Evolutionary conservation across 306 rosid species (phyloP).

Genomic region (Rosa lucieae): DNA sequence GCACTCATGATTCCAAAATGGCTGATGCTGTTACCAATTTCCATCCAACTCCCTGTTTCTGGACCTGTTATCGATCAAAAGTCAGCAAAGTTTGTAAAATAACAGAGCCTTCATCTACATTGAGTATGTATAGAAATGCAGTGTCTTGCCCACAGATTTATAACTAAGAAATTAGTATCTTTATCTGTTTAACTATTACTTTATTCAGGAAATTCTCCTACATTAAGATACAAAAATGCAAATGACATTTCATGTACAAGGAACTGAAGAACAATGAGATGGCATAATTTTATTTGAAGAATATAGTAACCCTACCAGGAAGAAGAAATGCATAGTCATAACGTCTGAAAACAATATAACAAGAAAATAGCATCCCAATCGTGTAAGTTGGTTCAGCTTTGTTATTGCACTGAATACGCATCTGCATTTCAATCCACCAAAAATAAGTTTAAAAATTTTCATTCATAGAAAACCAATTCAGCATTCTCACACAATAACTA

Average conservation of each 20-base stretch:
- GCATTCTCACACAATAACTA: neutral
- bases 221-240: neutral
- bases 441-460: slow-evolving; percentile 10
- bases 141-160: neutral
- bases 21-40: slow-evolving; percentile 88
- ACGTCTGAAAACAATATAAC: slow-evolving; percentile 70
- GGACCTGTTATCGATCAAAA: slow-evolving; percentile 48
- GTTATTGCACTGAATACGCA: slow-evolving; percentile 85
- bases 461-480: neutral
- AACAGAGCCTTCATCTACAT: neutral
- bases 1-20: slow-evolving; percentile 92
- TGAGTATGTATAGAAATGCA: neutral
- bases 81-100: neutral
- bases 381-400: slow-evolving; percentile 69
- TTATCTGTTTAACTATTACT: neutral
- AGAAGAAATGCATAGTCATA: slow-evolving; percentile 90
- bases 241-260: neutral
- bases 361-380: slow-evolving; percentile 87
- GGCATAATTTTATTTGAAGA: slow-evolving; percentile 17
- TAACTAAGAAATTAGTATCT: neutral
- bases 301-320: slow-evolving; percentile 61
- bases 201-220: neutral
- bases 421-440: slow-evolving; percentile 47
- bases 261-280: neutral
- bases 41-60: slow-evolving; percentile 96